Percentiles rank a stretch among this genome's conserved stretches.
These are phyloP conservation scores for Heliosperma pusillum DNA, from an alignment of 148 eudicot genomes.

Conservation along the genomic window DNA sequence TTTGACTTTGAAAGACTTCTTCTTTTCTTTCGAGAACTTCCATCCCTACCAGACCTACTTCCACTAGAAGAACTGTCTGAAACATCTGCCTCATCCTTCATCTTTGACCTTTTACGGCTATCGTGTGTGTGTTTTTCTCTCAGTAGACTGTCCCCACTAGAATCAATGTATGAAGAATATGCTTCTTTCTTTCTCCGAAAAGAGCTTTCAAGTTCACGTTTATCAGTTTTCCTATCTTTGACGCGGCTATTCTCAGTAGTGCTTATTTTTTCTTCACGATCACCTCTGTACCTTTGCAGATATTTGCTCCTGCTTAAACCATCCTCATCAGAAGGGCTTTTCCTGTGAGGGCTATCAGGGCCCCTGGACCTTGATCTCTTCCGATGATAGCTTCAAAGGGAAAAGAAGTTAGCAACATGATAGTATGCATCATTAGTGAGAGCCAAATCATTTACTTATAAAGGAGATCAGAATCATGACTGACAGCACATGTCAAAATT, in stretches of 20 bases:
- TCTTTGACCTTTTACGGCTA: slow-evolving; percentile 1
- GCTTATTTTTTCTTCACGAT: slow-evolving; percentile 26
- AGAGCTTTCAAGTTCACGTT: slow-evolving; percentile 5
- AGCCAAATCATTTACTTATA: background rate
- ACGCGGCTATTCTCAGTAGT: slow-evolving; percentile 20
- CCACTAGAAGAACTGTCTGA: slow-evolving; percentile 21
- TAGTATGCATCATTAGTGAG: background rate
- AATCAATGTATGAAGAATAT: slow-evolving; percentile 12
- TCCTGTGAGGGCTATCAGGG: slow-evolving; percentile 33
- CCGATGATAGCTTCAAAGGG: slow-evolving; percentile 27
- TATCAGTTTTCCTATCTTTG: slow-evolving; percentile 24
- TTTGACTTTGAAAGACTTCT: slow-evolving; percentile 13
- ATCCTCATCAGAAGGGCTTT: slow-evolving; percentile 43
- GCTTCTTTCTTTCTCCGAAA: slow-evolving; percentile 6
- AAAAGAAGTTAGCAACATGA: slow-evolving; percentile 9
- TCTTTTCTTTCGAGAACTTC: slow-evolving; percentile 9
- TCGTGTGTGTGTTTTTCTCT: slow-evolving; percentile 13
- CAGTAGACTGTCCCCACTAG: slow-evolving; percentile 2
- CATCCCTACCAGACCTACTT: slow-evolving; percentile 8
- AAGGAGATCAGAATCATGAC: background rate
- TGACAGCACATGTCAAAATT: background rate
- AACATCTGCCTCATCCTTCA: slow-evolving; percentile 14
- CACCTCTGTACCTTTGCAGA: slow-evolving; percentile 22
- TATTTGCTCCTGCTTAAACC: slow-evolving; percentile 35
- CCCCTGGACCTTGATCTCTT: slow-evolving; percentile 59